phyloP scores from a whole-genome alignment of 2,329 filamentous ascomycete genomes.

The Aspergillus vadensis region DNA sequence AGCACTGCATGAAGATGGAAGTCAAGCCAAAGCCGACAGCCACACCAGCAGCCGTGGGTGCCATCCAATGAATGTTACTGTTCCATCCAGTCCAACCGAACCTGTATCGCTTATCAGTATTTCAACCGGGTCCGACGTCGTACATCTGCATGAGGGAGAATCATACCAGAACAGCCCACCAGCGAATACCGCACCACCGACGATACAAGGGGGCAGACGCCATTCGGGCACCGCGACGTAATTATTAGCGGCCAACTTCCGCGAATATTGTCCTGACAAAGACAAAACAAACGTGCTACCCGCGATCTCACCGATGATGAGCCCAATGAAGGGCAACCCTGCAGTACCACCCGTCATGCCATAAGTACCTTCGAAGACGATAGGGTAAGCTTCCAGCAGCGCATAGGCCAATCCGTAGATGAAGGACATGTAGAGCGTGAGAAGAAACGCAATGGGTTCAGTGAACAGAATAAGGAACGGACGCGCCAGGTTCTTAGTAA shows the following conservation, averaged over 20 bases:
- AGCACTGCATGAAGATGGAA: constrained; percentile 27
- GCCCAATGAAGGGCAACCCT: constrained; percentile 24
- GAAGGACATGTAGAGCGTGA: constrained; percentile 30
- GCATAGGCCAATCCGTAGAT: constrained; percentile 27
- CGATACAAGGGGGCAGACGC: constrained; percentile 26
- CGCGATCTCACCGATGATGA: constrained; percentile 23
- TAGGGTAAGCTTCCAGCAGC: constrained; percentile 25
- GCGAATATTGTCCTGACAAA: constrained; percentile 17
- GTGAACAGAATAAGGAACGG: constrained; percentile 25
- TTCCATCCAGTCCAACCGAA: constrained; percentile 29
- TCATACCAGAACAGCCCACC: constrained; percentile 27
- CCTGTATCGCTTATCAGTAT: constrained; percentile 16
- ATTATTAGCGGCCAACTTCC: constrained; percentile 23
- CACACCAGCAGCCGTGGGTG: constrained; percentile 23
- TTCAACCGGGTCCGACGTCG: neutral
- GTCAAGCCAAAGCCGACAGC: constrained; percentile 28
- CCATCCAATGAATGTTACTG: constrained; percentile 27
- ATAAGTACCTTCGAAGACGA: constrained; percentile 23
- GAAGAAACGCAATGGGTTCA: constrained; percentile 28
- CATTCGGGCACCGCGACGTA: constrained; percentile 26
- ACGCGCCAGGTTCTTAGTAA: constrained; percentile 25
- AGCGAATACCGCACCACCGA: constrained; percentile 24
- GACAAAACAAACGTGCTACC: constrained; percentile 22
- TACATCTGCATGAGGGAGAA: neutral
- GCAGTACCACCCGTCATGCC: constrained; percentile 19